A percentile compares a stretch with the other conserved stretches of the same genome.
phyloP scores from a whole-genome alignment of 129 eudicot species.

The Flaveria sonorensis region DNA sequence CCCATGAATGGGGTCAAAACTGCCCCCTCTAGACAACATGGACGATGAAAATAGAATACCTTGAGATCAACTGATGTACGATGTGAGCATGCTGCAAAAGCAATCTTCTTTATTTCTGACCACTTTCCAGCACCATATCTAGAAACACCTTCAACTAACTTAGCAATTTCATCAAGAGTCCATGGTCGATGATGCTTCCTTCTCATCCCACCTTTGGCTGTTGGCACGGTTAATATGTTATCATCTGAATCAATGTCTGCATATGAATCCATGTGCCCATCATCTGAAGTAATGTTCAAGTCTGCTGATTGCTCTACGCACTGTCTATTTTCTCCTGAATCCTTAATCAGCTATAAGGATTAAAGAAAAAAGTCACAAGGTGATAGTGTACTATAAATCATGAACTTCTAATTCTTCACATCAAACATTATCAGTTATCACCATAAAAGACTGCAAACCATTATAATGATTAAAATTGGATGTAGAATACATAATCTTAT shows the following conservation, averaged over 20 bases:
- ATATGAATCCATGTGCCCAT: slow-evolving; percentile 45
- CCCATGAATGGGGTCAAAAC: slow-evolving; percentile 9
- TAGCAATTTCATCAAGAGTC: slow-evolving; percentile 82
- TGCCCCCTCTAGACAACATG: slow-evolving; percentile 1
- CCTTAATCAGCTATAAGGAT: slow-evolving; percentile 41
- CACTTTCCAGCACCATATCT: slow-evolving; percentile 93
- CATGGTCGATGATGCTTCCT: slow-evolving; percentile 98
- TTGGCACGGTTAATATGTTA: slow-evolving; percentile 47
- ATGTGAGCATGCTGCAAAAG: slow-evolving; percentile 79
- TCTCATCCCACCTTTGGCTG: slow-evolving; percentile 79
- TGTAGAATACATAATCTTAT: slow-evolving; percentile 6
- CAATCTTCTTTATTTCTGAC: slow-evolving; percentile 90
- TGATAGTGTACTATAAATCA: neutral
- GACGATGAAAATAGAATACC: slow-evolving; percentile 42
- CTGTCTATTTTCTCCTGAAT: slow-evolving; percentile 44
- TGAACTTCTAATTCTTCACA: neutral
- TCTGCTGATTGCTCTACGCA: slow-evolving; percentile 36
- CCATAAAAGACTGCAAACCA: neutral
- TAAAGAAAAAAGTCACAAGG: slow-evolving; percentile 10
- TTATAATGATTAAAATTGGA: neutral
- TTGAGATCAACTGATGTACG: slow-evolving; percentile 96
- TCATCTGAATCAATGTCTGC: slow-evolving; percentile 64
- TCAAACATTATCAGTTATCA: neutral
- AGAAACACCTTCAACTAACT: slow-evolving; percentile 91
- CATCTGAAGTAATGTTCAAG: slow-evolving; percentile 46